Conservation (phyloP, 768 basidiomycete genomes). For the Mycena galopus region DNA sequence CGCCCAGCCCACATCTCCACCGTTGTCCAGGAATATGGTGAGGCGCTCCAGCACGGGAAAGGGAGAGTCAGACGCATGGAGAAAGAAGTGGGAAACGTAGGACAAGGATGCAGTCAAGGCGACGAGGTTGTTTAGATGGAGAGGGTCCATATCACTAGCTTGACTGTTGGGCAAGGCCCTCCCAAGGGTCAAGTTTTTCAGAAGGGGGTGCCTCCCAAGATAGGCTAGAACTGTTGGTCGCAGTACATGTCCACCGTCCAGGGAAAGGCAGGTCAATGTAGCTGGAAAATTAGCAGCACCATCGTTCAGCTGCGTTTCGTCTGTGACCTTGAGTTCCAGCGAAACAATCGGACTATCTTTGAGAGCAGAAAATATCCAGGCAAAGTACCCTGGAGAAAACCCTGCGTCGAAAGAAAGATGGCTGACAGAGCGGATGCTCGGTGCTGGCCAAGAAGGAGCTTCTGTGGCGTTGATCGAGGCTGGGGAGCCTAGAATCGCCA, state of each 20-base stretch:
- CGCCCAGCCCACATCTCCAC: not conserved
- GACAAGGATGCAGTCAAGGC: not conserved
- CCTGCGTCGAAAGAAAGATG: not conserved
- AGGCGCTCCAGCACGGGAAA: not conserved
- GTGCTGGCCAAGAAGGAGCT: not conserved
- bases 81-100: not conserved
- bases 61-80: not conserved
- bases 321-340: not conserved
- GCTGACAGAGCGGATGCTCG: not conserved
- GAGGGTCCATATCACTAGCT: not conserved
- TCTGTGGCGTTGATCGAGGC: not conserved
- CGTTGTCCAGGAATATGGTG: not conserved
- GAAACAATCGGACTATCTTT: not conserved
- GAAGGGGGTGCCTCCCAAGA: not conserved
- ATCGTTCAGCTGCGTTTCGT: not conserved
- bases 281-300: not conserved
- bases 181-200: not conserved
- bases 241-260: not conserved
- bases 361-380: slow-evolving; percentile 7
- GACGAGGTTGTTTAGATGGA: not conserved
- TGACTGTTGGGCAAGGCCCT: not conserved
- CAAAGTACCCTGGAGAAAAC: not conserved
- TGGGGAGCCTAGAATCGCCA: slow-evolving; percentile 1
- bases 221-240: not conserved
- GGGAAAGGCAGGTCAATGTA: not conserved